Percentiles rank a stretch among this genome's conserved stretches.
Conservation (phyloP, 352 stramenopile genomes). For the Globisporangium abappressorium region DNA sequence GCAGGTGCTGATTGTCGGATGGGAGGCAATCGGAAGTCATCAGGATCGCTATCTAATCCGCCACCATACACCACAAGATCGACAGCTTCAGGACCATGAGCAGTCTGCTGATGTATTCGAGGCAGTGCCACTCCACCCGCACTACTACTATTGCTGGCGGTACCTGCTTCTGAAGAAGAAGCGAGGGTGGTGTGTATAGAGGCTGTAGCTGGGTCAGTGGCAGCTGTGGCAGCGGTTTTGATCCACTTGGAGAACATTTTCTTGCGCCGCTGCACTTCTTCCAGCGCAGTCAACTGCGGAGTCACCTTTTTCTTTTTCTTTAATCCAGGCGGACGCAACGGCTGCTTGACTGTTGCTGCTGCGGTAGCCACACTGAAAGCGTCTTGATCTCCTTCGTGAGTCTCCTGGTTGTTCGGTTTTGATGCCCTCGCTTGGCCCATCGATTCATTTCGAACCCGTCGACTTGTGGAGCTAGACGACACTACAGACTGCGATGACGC, state of each 20-base stretch:
- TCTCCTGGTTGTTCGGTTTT: slow-evolving; percentile 32
- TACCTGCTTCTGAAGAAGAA: neutral
- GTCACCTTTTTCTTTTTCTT: slow-evolving; percentile 36
- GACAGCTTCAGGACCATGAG: neutral
- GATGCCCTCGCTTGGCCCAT: neutral
- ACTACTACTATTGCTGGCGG: neutral
- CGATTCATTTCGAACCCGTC: neutral
- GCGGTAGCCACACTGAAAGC: neutral
- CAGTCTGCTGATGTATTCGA: slow-evolving; percentile 6
- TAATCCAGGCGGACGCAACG: neutral
- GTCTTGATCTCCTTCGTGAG: slow-evolving; percentile 23
- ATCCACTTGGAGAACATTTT: slow-evolving; percentile 77
- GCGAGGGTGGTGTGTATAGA: neutral
- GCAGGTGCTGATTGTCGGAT: neutral
- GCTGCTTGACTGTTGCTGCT: neutral
- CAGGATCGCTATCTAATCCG: neutral
- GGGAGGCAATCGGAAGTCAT: slow-evolving; percentile 7
- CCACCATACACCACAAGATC: neutral
- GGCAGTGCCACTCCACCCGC: neutral
- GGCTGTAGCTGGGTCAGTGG: neutral
- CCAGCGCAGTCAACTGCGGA: slow-evolving; percentile 32
- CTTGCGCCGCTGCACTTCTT: slow-evolving; percentile 65
- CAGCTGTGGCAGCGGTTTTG: slow-evolving; percentile 20
- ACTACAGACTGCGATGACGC: slow-evolving; percentile 1
- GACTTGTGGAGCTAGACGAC: neutral